Evolutionary conservation across 768 basidiomycete species (phyloP), one percentile per base, ranked within the genome.

Genomic region (Gloeophyllum trabeum): DNA sequence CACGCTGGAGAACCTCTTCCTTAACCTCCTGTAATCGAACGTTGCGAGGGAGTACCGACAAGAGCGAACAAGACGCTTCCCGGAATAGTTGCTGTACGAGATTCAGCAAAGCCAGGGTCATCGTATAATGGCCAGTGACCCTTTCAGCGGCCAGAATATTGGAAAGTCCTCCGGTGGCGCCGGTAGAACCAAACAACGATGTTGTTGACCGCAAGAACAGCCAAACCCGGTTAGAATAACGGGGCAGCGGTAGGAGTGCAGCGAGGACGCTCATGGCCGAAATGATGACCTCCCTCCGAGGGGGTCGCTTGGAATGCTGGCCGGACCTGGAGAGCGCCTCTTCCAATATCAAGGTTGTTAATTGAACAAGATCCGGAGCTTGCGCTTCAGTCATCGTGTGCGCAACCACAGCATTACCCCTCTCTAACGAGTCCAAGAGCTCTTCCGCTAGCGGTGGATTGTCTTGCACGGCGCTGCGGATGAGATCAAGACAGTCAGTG

Each of bases 211-310:
- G 79, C 16, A 93, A 73, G 52, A 85, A 92, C 6, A 90, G 65
- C 91, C 90, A 94, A 19, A 93, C 85, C 2, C 83, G 73, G 48
- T 77, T 76, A n/a, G 86, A 83, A 52, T 82, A 82, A 35, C 66
- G 69, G 1, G 84, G 85, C 10, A 86, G 62, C 1, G 79, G 74
- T 25, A 92, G 70, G 23, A 93, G 69, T 0, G 81, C 81, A 3
- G 85, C 71, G 16, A 94, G 71, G 10, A 93, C 80, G 41, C 79
- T 84, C 65, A 94, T 74, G 3, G 87, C 77, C 5, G 84, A 86
- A 2, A 83, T 82, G 47, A 88, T 80, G 46, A 89, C 68, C 32
- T 74, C 71, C 1, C 75, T 70, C 16, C 73, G 69, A 18, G 71
- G 61, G n/a, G 65, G 63, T 5, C 59, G 61, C 36, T 61, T 47